A percentile compares a stretch with the other conserved stretches of the same genome.
Conservation (phyloP, 1,284 basidiomycete species). For the Moniliella sp. region DNA sequence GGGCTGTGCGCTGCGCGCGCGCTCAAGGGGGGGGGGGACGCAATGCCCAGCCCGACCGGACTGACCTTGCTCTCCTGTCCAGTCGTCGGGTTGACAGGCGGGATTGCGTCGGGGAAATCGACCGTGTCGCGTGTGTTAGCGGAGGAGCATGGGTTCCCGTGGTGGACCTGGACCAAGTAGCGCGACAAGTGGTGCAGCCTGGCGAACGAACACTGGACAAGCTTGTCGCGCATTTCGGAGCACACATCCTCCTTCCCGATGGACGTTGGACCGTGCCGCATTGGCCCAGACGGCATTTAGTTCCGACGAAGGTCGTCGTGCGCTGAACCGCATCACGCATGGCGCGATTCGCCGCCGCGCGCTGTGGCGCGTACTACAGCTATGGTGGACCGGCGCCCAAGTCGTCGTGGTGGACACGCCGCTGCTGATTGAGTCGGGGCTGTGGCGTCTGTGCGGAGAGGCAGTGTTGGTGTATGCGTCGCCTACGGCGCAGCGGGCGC, state of each 20-base stretch:
- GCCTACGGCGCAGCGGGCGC: slow-evolving; percentile 14
- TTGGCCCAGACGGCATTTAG: slow-evolving; percentile 64
- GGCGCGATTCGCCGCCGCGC: slow-evolving; percentile 62
- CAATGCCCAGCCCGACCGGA: no score
- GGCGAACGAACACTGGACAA: slow-evolving; percentile 52
- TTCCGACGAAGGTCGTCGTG: slow-evolving; percentile 44
- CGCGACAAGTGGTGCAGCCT: slow-evolving; percentile 65
- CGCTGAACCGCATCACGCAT: slow-evolving; percentile 68
- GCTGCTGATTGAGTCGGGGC: slow-evolving; percentile 66
- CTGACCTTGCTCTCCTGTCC: slow-evolving; percentile 1
- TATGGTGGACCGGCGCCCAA: slow-evolving; percentile 58
- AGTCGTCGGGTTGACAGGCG: slow-evolving; percentile 89
- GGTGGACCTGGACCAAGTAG: slow-evolving; percentile 76
- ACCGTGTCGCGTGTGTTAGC: slow-evolving; percentile 60
- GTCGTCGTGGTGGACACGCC: slow-evolving; percentile 75
- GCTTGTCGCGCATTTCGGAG: slow-evolving; percentile 54
- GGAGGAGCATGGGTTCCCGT: slow-evolving; percentile 44
- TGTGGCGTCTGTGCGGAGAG: slow-evolving; percentile 64
- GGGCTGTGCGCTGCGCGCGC: no score
- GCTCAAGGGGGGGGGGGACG: no score
- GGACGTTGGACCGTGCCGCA: slow-evolving; percentile 61
- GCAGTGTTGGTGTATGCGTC: slow-evolving; percentile 65
- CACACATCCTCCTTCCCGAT: slow-evolving; percentile 44
- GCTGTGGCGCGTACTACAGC: slow-evolving; percentile 46
- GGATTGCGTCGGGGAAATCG: slow-evolving; percentile 82